phyloP scores from a whole-genome alignment of 2,329 filamentous ascomycete species.

The Cladosporium sp. region DNA sequence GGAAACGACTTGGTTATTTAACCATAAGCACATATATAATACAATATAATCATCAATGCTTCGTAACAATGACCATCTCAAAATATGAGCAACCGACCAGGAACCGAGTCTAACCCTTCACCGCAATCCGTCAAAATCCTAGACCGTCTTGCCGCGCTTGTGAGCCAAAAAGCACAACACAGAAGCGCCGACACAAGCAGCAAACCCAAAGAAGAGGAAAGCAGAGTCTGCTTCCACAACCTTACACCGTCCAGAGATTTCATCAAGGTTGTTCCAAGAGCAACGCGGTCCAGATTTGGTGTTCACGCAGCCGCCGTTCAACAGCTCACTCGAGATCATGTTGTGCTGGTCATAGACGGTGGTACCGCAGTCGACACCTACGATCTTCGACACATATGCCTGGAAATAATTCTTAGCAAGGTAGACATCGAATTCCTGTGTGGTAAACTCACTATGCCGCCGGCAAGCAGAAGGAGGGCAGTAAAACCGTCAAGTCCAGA shows the following conservation, averaged over 20 bases:
- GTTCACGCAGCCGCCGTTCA: conserved; percentile 26
- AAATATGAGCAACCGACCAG: not conserved
- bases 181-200: conserved; percentile 21
- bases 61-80: not conserved
- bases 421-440: not conserved
- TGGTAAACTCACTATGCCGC: conserved; percentile 29
- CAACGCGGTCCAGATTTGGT: not conserved
- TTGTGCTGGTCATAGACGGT: not conserved
- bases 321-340: conserved; percentile 19
- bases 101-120: too few relatives aligned
- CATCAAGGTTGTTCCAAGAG: conserved; percentile 2
- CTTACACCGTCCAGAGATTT: conserved; percentile 24
- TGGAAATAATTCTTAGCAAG: conserved; percentile 15
- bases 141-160: conserved; percentile 13
- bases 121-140: not conserved
- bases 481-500: conserved; percentile 27
- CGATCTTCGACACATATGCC: conserved; percentile 27
- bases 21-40: not conserved
- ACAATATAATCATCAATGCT: not conserved
- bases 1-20: not conserved
- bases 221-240: conserved; percentile 27
- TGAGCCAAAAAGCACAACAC: conserved; percentile 20
- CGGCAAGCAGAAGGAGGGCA: conserved; percentile 28
- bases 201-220: conserved; percentile 29
- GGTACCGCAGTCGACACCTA: conserved; percentile 22